A percentile compares a stretch with the other conserved stretches of the same genome.
phyloP scores from a whole-genome alignment of 1,284 basidiomycete genomes.

The Mycosarcoma maydis region DNA sequence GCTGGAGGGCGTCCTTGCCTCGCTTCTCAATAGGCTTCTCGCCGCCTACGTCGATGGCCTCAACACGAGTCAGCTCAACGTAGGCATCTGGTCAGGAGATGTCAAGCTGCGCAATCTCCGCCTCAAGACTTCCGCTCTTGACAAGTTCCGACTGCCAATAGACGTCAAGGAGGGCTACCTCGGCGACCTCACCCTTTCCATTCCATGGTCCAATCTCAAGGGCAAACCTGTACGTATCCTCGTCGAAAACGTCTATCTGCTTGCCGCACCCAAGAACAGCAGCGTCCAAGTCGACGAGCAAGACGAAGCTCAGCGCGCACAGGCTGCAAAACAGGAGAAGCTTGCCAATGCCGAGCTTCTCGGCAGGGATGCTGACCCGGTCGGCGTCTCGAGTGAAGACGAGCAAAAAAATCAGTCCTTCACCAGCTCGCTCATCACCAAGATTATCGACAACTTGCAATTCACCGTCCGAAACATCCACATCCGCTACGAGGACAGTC shows the following conservation, averaged over 20 bases:
- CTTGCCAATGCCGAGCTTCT: conserved; percentile 88
- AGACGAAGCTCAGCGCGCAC: conserved; percentile 83
- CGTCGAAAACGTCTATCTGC: conserved; percentile 93
- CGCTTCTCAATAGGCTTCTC: conserved; percentile 79
- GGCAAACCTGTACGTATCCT: conserved; percentile 91
- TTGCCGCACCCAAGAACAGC: conserved; percentile 85
- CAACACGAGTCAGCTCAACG: conserved; percentile 91
- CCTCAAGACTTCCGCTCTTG: conserved; percentile 91
- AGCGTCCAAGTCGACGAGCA: conserved; percentile 77
- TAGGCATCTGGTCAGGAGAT: conserved; percentile 93
- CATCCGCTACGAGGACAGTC: conserved; percentile 92
- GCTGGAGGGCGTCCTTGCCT: conserved; percentile 66
- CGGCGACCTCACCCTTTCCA: conserved; percentile 87
- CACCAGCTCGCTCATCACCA: conserved; percentile 83
- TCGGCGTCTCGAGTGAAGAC: conserved; percentile 70
- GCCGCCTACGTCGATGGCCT: conserved; percentile 97
- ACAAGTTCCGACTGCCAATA: conserved; percentile 94
- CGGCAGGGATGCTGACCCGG: conserved; percentile 38
- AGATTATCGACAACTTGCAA: conserved; percentile 96
- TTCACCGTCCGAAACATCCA: conserved; percentile 76
- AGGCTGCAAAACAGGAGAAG: conserved; percentile 88
- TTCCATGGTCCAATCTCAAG: conserved; percentile 95
- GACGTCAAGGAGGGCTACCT: conserved; percentile 94
- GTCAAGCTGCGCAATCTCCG: conserved; percentile 79
- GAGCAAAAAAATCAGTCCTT: conserved; percentile 82